These are phyloP conservation scores for Metschnikowia borealis DNA, from an alignment of 805 yeast genomes.

Conservation along the genomic window DNA sequence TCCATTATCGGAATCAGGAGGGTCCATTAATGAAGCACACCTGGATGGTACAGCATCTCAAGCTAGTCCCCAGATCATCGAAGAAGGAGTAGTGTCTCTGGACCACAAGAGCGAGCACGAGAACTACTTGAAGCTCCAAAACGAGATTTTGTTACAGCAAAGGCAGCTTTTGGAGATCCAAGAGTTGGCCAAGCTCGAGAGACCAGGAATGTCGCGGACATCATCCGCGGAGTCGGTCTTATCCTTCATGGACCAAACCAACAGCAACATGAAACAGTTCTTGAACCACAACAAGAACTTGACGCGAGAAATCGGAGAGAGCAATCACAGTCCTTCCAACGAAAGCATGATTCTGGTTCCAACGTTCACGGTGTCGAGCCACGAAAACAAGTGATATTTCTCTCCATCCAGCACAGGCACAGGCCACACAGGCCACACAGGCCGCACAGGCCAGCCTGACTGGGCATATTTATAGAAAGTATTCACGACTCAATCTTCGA, in stretches of 20 bases:
- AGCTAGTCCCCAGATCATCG: conserved; percentile 2
- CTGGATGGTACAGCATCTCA: conserved; percentile 1
- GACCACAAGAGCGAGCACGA: conserved; percentile 31
- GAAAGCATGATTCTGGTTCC: conserved; percentile 14
- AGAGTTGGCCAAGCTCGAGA: conserved; percentile 8
- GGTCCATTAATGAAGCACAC: background rate
- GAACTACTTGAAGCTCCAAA: conserved; percentile 33
- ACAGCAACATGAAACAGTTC: conserved; percentile 12
- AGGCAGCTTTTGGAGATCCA: conserved; percentile 25
- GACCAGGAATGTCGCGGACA: conserved; percentile 13
- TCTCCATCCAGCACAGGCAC: background rate
- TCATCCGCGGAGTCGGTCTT: conserved; percentile 17
- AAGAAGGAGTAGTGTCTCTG: conserved; percentile 2
- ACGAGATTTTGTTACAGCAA: conserved; percentile 36
- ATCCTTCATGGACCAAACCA: conserved; percentile 13
- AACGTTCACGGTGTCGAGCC: conserved; percentile 15
- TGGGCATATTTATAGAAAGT: background rate
- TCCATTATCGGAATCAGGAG: conserved; percentile 7
- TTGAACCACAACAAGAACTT: conserved; percentile 15
- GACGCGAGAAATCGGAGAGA: conserved; percentile 10
- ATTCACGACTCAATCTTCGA: background rate
- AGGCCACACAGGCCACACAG: background rate
- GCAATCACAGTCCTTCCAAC: conserved; percentile 3
- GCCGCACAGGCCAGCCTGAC: background rate
- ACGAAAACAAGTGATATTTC: conserved; percentile 3